Evolutionary conservation across 2,329 filamentous ascomycete genomes (phyloP).

Genomic region (Celoporthe dispersa): DNA sequence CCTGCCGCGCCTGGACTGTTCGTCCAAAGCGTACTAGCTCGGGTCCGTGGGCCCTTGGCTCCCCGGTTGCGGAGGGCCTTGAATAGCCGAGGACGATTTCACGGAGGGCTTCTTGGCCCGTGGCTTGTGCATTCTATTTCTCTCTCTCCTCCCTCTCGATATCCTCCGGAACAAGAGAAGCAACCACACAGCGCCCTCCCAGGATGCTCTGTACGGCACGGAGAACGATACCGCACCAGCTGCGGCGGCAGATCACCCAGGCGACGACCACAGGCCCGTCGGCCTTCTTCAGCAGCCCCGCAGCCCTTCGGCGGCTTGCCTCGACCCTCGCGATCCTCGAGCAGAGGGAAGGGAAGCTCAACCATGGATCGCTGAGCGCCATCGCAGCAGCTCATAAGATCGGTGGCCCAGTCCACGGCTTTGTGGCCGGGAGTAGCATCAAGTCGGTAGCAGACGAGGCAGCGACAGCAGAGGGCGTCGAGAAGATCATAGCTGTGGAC

Average conservation of each 20-base stretch:
- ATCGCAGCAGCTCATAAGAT: conserved; percentile 86
- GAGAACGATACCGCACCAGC: conserved; percentile 26
- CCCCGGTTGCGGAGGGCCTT: conserved; percentile 23
- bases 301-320: conserved; percentile 69
- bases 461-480: conserved; percentile 85
- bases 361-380: conserved; percentile 78
- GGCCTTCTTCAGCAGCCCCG: conserved; percentile 47
- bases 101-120: background rate
- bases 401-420: conserved; percentile 82
- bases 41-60: background rate
- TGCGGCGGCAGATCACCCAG: conserved; percentile 25
- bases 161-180: conserved; percentile 10
- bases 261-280: conserved; percentile 35
- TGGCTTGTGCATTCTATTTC: conserved; percentile 4
- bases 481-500: conserved; percentile 89
- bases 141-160: background rate
- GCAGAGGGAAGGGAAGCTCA: conserved; percentile 88
- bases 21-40: background rate
- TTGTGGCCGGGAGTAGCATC: conserved; percentile 81
- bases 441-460: conserved; percentile 80
- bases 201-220: conserved; percentile 29
- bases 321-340: conserved; percentile 92
- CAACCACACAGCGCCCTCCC: background rate
- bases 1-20: background rate
- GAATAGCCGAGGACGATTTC: conserved; percentile 27